Evolutionary conservation across 306 rosid species (phyloP).

Genomic region (Sesbania bispinosa): DNA sequence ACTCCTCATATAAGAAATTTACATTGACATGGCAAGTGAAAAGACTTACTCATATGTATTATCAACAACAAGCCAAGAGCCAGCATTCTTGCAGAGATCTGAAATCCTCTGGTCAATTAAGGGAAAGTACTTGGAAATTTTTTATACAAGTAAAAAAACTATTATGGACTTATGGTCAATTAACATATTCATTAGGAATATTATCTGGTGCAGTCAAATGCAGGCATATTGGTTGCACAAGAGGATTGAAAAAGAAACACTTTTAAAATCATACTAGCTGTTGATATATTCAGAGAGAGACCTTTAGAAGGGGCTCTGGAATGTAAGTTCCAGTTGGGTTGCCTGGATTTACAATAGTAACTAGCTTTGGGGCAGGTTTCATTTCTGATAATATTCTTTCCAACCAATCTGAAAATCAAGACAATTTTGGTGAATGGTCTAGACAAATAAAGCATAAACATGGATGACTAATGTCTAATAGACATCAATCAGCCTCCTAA

Average conservation of each 20-base stretch:
- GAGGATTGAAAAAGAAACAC: neutral
- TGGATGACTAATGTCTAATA: neutral
- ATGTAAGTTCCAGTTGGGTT: constrained; percentile 91
- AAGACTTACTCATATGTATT: constrained; percentile 91
- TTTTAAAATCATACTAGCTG: neutral
- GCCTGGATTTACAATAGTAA: constrained; percentile 91
- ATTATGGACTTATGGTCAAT: too few species aligned
- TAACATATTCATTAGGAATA: neutral
- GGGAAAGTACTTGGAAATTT: constrained; percentile 31
- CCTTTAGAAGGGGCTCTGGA: constrained; percentile 86
- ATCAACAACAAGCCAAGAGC: constrained; percentile 89
- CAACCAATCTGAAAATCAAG: constrained; percentile 77
- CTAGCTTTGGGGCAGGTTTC: constrained; percentile 90
- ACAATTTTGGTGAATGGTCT: constrained; percentile 4
- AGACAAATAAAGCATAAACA: constrained; percentile 2
- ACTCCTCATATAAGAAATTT: too few species aligned
- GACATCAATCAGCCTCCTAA: constrained; percentile 4
- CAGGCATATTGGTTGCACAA: neutral
- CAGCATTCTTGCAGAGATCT: constrained; percentile 68
- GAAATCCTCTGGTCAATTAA: constrained; percentile 72
- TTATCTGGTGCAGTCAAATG: neutral
- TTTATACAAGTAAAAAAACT: too few species aligned
- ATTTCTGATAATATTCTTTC: constrained; percentile 63
- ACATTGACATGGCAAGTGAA: too few species aligned
- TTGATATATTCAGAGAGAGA: constrained; percentile 24